Percentiles rank a stretch among this genome's conserved stretches.
Evolutionary conservation across 345 rosid species (phyloP).

Genomic region (Corchorus capsularis): DNA sequence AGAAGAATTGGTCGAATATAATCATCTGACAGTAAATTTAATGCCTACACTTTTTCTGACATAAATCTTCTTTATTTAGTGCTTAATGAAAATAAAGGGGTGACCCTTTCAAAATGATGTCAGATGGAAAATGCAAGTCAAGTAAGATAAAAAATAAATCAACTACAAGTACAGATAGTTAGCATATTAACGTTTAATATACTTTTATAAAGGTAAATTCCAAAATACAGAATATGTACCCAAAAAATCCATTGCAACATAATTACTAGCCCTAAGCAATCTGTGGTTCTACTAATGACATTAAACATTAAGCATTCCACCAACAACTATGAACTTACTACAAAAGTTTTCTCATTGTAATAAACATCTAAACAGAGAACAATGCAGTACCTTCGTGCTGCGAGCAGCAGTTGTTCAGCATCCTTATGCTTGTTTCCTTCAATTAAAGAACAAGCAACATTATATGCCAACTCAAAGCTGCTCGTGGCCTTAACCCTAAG

Average conservation of each 20-base stretch:
- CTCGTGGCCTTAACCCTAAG: slow-evolving; percentile 69
- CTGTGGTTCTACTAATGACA: background rate
- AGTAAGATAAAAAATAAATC: background rate
- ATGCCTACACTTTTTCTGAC: background rate
- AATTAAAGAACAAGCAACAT: slow-evolving; percentile 83
- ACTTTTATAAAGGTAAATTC: background rate
- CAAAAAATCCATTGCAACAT: background rate
- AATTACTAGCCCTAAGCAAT: background rate
- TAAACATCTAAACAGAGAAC: slow-evolving; percentile 4
- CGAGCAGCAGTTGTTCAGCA: slow-evolving; percentile 84
- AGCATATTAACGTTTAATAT: background rate
- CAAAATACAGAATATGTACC: background rate
- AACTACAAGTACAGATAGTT: background rate
- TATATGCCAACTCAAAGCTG: slow-evolving; percentile 84
- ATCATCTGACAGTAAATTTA: background rate
- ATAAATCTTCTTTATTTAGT: background rate
- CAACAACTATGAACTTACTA: background rate
- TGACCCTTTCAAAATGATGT: background rate
- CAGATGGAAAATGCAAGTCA: background rate
- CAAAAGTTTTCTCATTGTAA: background rate
- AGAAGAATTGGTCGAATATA: background rate
- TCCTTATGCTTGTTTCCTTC: slow-evolving; percentile 59
- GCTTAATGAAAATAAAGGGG: background rate
- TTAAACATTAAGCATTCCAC: background rate
- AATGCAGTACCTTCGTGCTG: slow-evolving; percentile 70